phyloP scores from a whole-genome alignment of 352 stramenopile genomes.

The Peronospora belbahrii region DNA sequence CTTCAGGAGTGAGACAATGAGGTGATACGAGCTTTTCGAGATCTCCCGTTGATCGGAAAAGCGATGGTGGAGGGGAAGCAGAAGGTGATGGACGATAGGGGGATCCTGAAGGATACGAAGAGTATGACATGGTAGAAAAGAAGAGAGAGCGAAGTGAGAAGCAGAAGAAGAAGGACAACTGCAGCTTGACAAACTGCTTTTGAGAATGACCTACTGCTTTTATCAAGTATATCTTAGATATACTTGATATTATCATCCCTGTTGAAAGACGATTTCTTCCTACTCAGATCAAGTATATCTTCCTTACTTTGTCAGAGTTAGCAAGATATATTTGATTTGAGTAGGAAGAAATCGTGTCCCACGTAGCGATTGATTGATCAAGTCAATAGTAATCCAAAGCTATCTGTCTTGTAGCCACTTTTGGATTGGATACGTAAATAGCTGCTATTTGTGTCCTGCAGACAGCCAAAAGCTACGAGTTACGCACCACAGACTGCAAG shows the following conservation, averaged over 20 bases:
- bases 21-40: constrained; percentile 46
- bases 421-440: too few species aligned
- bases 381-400: too few species aligned
- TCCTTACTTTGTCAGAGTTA: too few species aligned
- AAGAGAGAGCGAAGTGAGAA: too few species aligned
- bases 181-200: neutral
- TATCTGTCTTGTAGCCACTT: too few species aligned
- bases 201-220: neutral
- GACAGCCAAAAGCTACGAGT: constrained; percentile 77
- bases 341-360: too few species aligned
- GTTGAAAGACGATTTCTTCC: too few species aligned
- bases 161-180: neutral
- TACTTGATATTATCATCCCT: too few species aligned
- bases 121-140: constrained; percentile 13
- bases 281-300: too few species aligned
- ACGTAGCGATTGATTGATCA: too few species aligned
- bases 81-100: constrained; percentile 1
- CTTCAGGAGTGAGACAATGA: constrained; percentile 29
- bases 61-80: constrained; percentile 18
- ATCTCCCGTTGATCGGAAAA: constrained; percentile 44
- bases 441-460: constrained; percentile 82
- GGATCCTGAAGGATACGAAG: constrained; percentile 8
- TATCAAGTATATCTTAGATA: too few species aligned
- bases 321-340: too few species aligned
- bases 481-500: constrained; percentile 83